phyloP scores from a whole-genome alignment of 371 early-diverging fungal species.

The Mortierella sp. region DNA sequence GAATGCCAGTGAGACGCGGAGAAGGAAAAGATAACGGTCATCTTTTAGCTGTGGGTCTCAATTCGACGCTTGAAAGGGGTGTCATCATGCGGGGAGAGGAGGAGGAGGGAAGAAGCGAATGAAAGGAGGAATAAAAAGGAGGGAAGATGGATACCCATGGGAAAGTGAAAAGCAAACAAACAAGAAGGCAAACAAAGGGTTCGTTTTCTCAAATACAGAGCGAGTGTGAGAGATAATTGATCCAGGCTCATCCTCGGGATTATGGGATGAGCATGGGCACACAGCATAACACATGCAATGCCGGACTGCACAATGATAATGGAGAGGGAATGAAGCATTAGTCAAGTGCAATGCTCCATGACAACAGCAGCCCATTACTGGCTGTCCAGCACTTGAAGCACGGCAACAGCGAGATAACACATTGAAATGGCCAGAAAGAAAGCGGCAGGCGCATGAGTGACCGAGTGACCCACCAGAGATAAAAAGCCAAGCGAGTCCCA shows the following conservation, averaged over 20 bases:
- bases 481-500: neutral
- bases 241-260: too few relatives aligned
- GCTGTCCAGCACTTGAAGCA: too few relatives aligned
- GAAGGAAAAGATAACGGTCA: neutral
- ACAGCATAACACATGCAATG: too few relatives aligned
- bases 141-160: neutral
- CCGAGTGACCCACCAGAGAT: too few relatives aligned
- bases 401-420: neutral
- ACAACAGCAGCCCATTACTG: too few relatives aligned
- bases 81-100: neutral
- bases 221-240: neutral
- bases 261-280: too few relatives aligned
- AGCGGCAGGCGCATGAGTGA: neutral
- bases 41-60: neutral
- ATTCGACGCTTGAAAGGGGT: neutral
- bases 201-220: neutral
- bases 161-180: neutral
- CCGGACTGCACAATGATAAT: too few relatives aligned
- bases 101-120: neutral
- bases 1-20: constrained; percentile 10
- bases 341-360: too few relatives aligned
- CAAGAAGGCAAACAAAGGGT: neutral
- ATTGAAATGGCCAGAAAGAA: neutral
- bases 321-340: too few relatives aligned
- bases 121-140: neutral